Evolutionary conservation across 352 stramenopile species (phyloP), one percentile per base, ranked within the genome.

Genomic region (Phytophthora aleatoria): DNA sequence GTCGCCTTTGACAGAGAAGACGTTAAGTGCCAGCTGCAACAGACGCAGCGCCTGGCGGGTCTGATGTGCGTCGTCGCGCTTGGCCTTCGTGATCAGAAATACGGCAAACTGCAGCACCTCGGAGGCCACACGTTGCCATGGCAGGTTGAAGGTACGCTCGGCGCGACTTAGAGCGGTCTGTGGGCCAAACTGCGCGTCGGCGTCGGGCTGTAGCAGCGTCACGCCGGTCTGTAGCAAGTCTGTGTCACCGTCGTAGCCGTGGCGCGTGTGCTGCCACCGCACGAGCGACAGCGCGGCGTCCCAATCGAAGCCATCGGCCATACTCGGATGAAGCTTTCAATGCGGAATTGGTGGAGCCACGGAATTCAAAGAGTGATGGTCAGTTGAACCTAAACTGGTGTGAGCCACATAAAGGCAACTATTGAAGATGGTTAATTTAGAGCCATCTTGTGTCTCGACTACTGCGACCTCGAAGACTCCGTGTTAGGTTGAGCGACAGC

Each of bases 61-160:
- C 60, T 89, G 82, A 8, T 70, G 26, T 1, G 48, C 10, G 4
- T 79, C 76, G 39, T 87, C 71, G 6, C 54, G 57, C 7, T 79
- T 76, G 39, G 76, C 69, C 39, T 89, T 90, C 20, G 76, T 87
- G 50, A 91, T 57, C 11, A 93, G 64, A 52, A 87, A 81, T 28
- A 91, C 73, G 30, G 83, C 83, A 56, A 93, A 88, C 39, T 93
- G 81, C 56, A 90, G 63, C 30, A 77, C 64, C 50, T 93, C 83
- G 5, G 76, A 79, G 16, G 74, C 67, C 24, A 93, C 69, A 47
- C 81, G 82, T 43, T 81, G 70, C 64, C 79, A 80, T 12, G 85
- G 70, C 26, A 93, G 60, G 61, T 91, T 93, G 39, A 85, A 79
- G 38, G 67, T 71, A 10, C 35, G 44, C 31, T 85, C 84, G 8